These are phyloP conservation scores for Chloranthus sessilifolius DNA, from an alignment of 164 flowering plant genomes.

Conservation along the genomic window DNA sequence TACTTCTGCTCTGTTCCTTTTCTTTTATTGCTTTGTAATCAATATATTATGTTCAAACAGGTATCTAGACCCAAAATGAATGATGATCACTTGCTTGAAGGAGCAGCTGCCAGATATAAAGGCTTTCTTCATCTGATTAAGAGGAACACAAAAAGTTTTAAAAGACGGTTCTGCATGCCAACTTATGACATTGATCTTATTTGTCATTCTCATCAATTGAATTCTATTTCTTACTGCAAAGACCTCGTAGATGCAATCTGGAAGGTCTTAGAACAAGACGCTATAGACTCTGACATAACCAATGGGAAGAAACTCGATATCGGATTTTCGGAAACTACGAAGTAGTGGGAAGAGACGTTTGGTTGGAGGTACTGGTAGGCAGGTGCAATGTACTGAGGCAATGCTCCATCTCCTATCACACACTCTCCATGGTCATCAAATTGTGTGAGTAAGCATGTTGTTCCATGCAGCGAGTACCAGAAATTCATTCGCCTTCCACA, in stretches of 20 bases:
- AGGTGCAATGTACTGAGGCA: slow-evolving; percentile 89
- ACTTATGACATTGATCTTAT: slow-evolving; percentile 96
- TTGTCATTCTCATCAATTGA: slow-evolving; percentile 93
- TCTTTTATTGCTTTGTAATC: too few species aligned
- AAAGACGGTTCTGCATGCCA: slow-evolving; percentile 76
- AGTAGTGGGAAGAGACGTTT: slow-evolving; percentile 80
- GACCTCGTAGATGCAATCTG: slow-evolving; percentile 51
- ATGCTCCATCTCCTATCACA: slow-evolving; percentile 64
- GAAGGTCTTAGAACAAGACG: slow-evolving; percentile 81
- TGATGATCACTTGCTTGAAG: slow-evolving; percentile 59
- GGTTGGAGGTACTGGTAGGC: slow-evolving; percentile 90
- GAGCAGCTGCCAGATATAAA: slow-evolving; percentile 81
- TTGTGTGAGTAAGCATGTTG: slow-evolving; percentile 22
- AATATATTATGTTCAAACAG: slow-evolving; percentile 34
- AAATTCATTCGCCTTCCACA: slow-evolving; percentile 36
- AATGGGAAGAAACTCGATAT: slow-evolving; percentile 80
- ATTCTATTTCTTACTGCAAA: slow-evolving; percentile 71
- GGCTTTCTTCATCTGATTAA: slow-evolving; percentile 83
- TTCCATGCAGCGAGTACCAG: slow-evolving; percentile 18
- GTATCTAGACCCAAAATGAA: slow-evolving; percentile 65
- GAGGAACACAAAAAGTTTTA: slow-evolving; percentile 65
- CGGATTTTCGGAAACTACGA: slow-evolving; percentile 83
- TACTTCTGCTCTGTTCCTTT: too few species aligned
- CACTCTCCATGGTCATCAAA: slow-evolving; percentile 26
- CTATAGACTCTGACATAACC: slow-evolving; percentile 73